Evolutionary conservation across 2,329 filamentous ascomycete species (phyloP).

Genomic region (Berkeleyomyces rouxiae): DNA sequence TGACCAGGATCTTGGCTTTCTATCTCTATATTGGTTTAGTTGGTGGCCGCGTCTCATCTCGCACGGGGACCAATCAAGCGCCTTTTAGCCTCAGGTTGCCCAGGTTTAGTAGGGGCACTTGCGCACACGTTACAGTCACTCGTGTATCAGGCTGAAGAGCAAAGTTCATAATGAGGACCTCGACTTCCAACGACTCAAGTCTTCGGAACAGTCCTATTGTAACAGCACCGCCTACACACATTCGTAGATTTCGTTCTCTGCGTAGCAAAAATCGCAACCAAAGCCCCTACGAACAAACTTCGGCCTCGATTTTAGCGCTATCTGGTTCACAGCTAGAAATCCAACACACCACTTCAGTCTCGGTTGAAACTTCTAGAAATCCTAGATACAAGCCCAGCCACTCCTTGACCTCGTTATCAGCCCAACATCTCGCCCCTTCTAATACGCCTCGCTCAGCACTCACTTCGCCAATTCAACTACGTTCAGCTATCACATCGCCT

Average conservation of each 20-base stretch:
- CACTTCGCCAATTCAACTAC: neutral
- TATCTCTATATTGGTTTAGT: neutral
- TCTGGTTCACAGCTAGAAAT: slow-evolving; percentile 8
- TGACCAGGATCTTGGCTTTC: neutral
- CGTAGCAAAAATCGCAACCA: neutral
- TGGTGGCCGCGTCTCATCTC: neutral
- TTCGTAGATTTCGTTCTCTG: slow-evolving; percentile 5
- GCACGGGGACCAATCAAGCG: neutral
- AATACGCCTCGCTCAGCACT: neutral
- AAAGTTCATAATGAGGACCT: neutral
- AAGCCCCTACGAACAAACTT: slow-evolving; percentile 1
- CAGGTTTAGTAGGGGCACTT: neutral
- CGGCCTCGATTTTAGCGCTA: neutral
- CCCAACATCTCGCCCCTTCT: neutral
- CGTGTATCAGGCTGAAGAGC: neutral
- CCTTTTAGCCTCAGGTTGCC: neutral
- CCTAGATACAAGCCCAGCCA: neutral
- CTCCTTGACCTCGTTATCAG: neutral
- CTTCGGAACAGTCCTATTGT: neutral
- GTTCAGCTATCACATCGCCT: neutral
- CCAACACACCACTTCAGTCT: slow-evolving; percentile 8
- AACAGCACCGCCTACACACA: neutral
- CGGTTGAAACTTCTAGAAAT: neutral
- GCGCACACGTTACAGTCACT: neutral
- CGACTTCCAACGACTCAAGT: neutral